phyloP scores from a whole-genome alignment of 108 stramenopile genomes.

The Nannochloropsis gaditana region DNA sequence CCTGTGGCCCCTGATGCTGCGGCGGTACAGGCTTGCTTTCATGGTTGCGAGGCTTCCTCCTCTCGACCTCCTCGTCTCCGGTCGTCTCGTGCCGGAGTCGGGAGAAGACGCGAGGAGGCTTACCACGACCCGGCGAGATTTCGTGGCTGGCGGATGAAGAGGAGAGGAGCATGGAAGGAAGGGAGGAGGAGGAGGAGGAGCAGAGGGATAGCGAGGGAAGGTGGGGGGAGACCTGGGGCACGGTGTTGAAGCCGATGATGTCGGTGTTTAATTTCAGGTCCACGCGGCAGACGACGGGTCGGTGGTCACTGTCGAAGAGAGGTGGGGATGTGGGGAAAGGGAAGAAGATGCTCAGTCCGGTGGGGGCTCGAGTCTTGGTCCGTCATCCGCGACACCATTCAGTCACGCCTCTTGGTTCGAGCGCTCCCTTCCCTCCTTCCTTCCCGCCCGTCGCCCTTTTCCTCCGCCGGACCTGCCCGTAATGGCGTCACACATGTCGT shows the following conservation, averaged over 20 bases:
- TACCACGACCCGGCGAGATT: too few species aligned
- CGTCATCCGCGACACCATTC: too few species aligned
- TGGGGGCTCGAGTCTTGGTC: too few species aligned
- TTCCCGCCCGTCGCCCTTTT: background rate
- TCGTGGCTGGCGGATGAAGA: too few species aligned
- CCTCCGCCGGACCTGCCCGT: background rate
- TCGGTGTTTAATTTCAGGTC: background rate
- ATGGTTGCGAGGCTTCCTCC: too few species aligned
- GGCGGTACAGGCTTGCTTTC: too few species aligned
- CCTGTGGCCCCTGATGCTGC: too few species aligned
- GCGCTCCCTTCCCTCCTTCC: background rate
- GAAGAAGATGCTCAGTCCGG: background rate
- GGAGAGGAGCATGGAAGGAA: background rate
- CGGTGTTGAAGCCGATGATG: background rate
- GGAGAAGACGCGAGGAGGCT: too few species aligned
- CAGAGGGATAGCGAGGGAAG: background rate
- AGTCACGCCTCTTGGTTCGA: too few species aligned
- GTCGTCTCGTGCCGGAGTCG: too few species aligned
- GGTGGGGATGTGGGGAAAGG: background rate
- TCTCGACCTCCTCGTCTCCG: too few species aligned
- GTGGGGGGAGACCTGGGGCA: background rate
- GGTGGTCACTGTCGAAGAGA: background rate
- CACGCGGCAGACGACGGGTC: background rate
- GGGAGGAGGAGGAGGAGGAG: conserved; percentile 10
- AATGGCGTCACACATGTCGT: background rate